Base-by-base conservation (phyloP, 2,329 filamentous ascomycete species). In the Trichoderma brevicompactum region DNA sequence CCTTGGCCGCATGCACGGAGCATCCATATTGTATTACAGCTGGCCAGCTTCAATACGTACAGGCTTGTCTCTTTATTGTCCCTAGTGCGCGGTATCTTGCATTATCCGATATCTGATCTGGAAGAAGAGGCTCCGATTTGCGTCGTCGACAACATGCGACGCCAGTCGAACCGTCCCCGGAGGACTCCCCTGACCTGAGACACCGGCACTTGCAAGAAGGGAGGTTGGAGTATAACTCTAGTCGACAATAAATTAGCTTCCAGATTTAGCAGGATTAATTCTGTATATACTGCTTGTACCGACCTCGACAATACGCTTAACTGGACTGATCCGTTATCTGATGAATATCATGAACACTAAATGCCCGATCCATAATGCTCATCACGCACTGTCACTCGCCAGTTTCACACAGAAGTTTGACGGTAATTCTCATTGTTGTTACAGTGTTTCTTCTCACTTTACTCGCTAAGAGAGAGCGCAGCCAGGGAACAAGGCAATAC, bases 281-380 rank as follows among this genome's bases (percentile, higher is more conserved):
- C 40, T 13, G 36, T 12, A 46, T 54, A 55, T 17, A n/a, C 17
- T 32, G 34, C 2, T 13, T 17, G 40, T 15, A 43, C n/a, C 41
- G 9, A 32, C 19, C 32, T 34, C n/a, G 6, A 52, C n/a, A 28
- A 12, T 23, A 4, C 17, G 6, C 9, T 23, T 46, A 38, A 46
- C 19, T 4, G 28, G 13, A 23, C 23, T 49, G 7, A 12, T 17
- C 17, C 38, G 9, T 54, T 13, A 46, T 36, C 12, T 17, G 4
- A 12, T 28, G 12, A 44, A 52, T 40, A 38, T 46, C 40, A 63
- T 63, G 49, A 52, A 28, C 4, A 3, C 40, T 46, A 43, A 38
- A 46, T 63, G 23, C 23, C 23, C 23, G 38, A 46, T 63, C 17
- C 52, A 64, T 56, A 8, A 64, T 64, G 53, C 61, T 56, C 12